Percentiles rank a stretch among this genome's conserved stretches.
Evolutionary conservation across 2,329 filamentous ascomycete species (phyloP).

Genomic region (Macrophomina phaseolina): DNA sequence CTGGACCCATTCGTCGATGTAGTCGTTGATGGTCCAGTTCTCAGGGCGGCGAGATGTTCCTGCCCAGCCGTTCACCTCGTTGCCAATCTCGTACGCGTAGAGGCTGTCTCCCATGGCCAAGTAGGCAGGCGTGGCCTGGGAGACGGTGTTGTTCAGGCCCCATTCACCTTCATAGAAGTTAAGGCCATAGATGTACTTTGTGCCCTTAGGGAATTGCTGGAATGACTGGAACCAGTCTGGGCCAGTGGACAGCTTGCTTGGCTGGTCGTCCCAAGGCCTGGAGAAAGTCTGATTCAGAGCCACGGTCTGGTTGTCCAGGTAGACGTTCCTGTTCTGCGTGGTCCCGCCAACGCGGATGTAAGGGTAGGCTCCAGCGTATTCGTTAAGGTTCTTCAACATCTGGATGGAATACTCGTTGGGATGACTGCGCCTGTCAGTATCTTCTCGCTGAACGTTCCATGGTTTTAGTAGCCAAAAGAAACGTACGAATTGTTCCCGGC

Average conservation of each 20-base stretch:
- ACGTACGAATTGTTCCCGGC: slow-evolving; percentile 2
- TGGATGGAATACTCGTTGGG: slow-evolving; percentile 32
- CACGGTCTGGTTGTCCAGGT: slow-evolving; percentile 27
- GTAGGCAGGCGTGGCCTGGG: slow-evolving; percentile 28
- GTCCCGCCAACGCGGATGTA: slow-evolving; percentile 32
- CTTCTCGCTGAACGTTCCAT: not conserved
- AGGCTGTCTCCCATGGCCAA: slow-evolving; percentile 29
- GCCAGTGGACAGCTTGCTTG: slow-evolving; percentile 31
- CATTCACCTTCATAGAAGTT: slow-evolving; percentile 31
- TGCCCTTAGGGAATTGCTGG: slow-evolving; percentile 33
- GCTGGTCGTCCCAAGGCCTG: slow-evolving; percentile 32
- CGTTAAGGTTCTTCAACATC: slow-evolving; percentile 33
- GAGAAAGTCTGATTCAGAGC: slow-evolving; percentile 33
- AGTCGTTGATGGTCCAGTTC: not conserved
- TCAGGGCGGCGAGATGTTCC: not conserved
- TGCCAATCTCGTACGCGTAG: slow-evolving; percentile 33
- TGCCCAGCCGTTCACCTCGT: slow-evolving; percentile 32
- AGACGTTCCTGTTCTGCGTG: slow-evolving; percentile 32
- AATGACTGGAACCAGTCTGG: slow-evolving; percentile 33
- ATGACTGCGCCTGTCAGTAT: slow-evolving; percentile 7
- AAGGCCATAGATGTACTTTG: slow-evolving; percentile 33
- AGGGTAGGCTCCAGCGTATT: slow-evolving; percentile 29
- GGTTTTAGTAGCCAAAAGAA: not conserved
- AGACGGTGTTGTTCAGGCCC: slow-evolving; percentile 30
- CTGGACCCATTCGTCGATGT: not conserved